Conservation (phyloP, 129 eudicot species). For the Flaveria trinervia region DNA sequence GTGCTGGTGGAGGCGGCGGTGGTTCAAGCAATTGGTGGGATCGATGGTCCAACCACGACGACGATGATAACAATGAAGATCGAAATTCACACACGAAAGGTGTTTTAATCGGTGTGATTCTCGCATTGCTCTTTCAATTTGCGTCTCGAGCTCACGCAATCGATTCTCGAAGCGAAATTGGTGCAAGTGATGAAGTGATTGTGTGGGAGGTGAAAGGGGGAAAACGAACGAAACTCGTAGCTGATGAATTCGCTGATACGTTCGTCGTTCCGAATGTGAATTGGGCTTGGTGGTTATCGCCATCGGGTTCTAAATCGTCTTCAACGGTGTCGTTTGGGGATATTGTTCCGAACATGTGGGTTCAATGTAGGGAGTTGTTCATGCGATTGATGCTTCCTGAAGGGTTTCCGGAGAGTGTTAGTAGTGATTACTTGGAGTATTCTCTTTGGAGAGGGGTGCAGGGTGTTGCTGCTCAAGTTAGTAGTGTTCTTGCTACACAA, state of each 20-base stretch:
- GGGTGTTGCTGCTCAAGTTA: constrained; percentile 93
- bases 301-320: background rate
- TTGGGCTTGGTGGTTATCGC: constrained; percentile 34
- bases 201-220: constrained; percentile 80
- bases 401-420: constrained; percentile 90
- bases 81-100: constrained; percentile 24
- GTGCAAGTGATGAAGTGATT: constrained; percentile 27
- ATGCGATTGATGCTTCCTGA: constrained; percentile 81
- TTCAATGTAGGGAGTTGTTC: constrained; percentile 55
- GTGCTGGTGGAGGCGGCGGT: constrained; percentile 23
- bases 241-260: constrained; percentile 54
- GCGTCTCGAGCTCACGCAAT: constrained; percentile 49
- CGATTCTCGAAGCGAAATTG: constrained; percentile 9
- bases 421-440: constrained; percentile 90
- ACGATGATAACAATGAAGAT: constrained; percentile 26
- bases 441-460: constrained; percentile 97
- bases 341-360: constrained; percentile 45
- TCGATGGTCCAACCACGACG: constrained; percentile 25
- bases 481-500: constrained; percentile 97
- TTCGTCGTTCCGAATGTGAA: constrained; percentile 51
- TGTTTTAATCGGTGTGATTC: background rate
- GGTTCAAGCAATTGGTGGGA: constrained; percentile 39
- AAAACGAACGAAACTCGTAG: constrained; percentile 52
- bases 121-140: constrained; percentile 28
- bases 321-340: constrained; percentile 25